A percentile compares a stretch with the other conserved stretches of the same genome.
These are phyloP conservation scores for Leccinum idahoense DNA, from an alignment of 1,284 basidiomycete species.

Conservation along the genomic window DNA sequence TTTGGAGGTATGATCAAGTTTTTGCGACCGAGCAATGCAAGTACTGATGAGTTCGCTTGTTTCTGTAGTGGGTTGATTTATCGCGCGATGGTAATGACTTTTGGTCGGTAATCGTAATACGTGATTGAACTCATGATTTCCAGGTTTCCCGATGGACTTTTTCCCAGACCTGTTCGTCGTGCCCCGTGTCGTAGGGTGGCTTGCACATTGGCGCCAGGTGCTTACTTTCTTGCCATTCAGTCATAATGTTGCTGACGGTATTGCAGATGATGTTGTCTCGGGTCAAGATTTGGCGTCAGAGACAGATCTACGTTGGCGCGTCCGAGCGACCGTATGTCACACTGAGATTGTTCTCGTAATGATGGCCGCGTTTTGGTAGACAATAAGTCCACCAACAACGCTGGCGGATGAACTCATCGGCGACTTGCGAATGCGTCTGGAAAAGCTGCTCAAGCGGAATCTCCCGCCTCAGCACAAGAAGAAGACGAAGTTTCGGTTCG, in stretches of 20 bases:
- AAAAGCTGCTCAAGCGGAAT: slow-evolving; percentile 69
- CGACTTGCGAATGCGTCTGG: slow-evolving; percentile 61
- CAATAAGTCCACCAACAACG: slow-evolving; percentile 56
- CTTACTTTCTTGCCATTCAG: neutral
- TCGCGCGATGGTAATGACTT: slow-evolving; percentile 76
- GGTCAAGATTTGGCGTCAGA: slow-evolving; percentile 87
- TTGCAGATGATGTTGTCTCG: slow-evolving; percentile 81
- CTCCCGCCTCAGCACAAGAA: slow-evolving; percentile 44
- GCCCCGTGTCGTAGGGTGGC: slow-evolving; percentile 84
- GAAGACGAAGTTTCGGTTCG: slow-evolving; percentile 36
- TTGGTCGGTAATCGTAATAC: neutral
- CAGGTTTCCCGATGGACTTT: slow-evolving; percentile 85
- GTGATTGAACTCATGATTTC: slow-evolving; percentile 1
- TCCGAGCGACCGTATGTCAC: slow-evolving; percentile 67
- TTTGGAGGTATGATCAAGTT: slow-evolving; percentile 47
- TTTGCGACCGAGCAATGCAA: neutral
- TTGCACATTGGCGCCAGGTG: slow-evolving; percentile 82
- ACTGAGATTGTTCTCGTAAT: neutral
- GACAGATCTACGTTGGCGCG: slow-evolving; percentile 78
- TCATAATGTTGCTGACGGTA: slow-evolving; percentile 8
- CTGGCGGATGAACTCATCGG: slow-evolving; percentile 43
- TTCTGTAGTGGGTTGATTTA: slow-evolving; percentile 72
- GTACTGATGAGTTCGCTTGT: neutral
- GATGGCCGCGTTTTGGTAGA: slow-evolving; percentile 37
- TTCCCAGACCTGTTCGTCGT: slow-evolving; percentile 89